Percentiles rank a stretch among this genome's conserved stretches.
Evolutionary conservation across 495 filamentous ascomycete genomes (phyloP).

Genomic region (Pseudoneurospora amorphoporcata): DNA sequence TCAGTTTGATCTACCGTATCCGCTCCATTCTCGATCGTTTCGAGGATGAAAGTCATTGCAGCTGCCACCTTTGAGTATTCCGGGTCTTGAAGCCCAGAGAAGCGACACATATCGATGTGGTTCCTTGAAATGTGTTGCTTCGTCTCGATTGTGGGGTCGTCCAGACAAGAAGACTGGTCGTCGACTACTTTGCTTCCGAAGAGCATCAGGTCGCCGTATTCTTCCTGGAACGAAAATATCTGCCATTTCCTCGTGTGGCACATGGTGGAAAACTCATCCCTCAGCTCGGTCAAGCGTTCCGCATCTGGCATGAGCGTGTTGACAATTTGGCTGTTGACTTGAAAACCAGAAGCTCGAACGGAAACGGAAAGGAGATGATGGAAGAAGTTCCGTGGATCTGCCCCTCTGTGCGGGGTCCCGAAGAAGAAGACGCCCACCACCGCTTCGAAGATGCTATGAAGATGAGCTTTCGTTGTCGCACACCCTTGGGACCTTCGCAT

Average conservation of each 20-base stretch:
- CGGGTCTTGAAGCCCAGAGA: conserved; percentile 3
- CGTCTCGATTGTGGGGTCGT: conserved; percentile 5
- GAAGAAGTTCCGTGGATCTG: conserved; percentile 7
- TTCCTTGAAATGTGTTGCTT: conserved; percentile 8
- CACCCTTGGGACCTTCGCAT: conserved; percentile 1
- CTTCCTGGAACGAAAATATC: conserved; percentile 8
- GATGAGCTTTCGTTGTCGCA: conserved; percentile 5
- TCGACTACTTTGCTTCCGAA: conserved; percentile 5
- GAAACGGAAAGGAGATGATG: background rate
- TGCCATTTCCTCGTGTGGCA: conserved; percentile 1
- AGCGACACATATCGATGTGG: conserved; percentile 14
- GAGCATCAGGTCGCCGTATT: background rate
- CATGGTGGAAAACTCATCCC: conserved; percentile 3
- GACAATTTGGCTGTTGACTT: conserved; percentile 9
- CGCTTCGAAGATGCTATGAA: conserved; percentile 8
- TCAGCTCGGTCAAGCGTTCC: background rate
- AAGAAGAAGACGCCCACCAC: conserved; percentile 19
- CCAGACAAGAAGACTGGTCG: conserved; percentile 7
- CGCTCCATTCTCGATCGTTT: too few relatives aligned
- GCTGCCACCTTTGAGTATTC: conserved; percentile 9
- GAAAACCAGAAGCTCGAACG: background rate
- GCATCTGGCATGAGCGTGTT: conserved; percentile 1
- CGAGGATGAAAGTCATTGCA: conserved; percentile 4
- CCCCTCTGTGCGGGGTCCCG: conserved; percentile 25
- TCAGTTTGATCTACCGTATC: too few relatives aligned